These are phyloP conservation scores for Diaporthe vaccinii DNA, from an alignment of 2,329 filamentous ascomycete species.

Conservation along the genomic window DNA sequence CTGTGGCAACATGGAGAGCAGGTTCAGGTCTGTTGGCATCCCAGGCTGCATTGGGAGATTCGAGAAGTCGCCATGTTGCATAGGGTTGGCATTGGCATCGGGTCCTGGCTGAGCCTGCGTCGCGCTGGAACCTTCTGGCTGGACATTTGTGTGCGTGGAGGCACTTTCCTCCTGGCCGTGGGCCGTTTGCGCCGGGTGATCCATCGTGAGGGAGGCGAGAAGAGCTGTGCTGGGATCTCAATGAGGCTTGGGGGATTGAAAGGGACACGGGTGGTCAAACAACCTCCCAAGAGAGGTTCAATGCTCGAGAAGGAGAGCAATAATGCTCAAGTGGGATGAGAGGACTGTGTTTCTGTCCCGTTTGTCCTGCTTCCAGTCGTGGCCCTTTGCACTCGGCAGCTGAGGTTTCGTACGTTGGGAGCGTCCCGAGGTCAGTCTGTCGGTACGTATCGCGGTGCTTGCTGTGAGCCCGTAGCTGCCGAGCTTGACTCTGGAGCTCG, in stretches of 20 bases:
- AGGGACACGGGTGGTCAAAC: not conserved
- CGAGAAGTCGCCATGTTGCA: conserved; percentile 37
- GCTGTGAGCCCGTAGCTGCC: conserved; percentile 9
- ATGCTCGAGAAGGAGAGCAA: not conserved
- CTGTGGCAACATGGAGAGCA: conserved; percentile 43
- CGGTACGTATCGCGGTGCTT: conserved; percentile 24
- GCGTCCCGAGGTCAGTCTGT: not conserved
- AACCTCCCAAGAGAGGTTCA: not conserved
- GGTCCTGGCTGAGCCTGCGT: conserved; percentile 15
- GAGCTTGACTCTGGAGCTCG: conserved; percentile 16
- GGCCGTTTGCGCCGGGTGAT: conserved; percentile 33
- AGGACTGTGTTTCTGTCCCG: not conserved
- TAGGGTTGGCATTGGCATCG: conserved; percentile 16
- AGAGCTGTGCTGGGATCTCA: not conserved
- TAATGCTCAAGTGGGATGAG: not conserved
- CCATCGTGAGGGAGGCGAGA: conserved; percentile 35
- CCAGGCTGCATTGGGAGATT: conserved; percentile 38
- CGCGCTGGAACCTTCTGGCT: conserved; percentile 7
- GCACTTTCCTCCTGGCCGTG: conserved; percentile 47
- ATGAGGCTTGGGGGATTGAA: not conserved
- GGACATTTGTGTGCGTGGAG: conserved; percentile 43
- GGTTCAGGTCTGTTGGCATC: conserved; percentile 41
- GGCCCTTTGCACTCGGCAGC: conserved; percentile 2
- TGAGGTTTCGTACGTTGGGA: conserved; percentile 20
- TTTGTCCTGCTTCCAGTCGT: not conserved